Percentiles rank a stretch among this genome's conserved stretches.
Conservation (phyloP, 305 asterid species). For the Plantago coronopus region DNA sequence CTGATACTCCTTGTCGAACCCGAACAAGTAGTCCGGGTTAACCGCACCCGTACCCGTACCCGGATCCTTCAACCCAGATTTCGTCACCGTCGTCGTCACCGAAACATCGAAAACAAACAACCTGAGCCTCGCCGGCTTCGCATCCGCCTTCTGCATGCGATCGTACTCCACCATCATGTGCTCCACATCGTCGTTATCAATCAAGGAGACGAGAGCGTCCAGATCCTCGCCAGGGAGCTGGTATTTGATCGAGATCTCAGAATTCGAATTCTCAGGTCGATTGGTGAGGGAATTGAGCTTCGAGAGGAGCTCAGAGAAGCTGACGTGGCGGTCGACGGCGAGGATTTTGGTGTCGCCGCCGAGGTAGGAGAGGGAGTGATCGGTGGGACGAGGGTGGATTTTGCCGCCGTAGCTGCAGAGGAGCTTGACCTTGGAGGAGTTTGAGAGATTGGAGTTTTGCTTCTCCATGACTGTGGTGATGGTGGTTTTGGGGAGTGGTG, state of each 20-base stretch:
- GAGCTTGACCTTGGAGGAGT: slow-evolving; percentile 43
- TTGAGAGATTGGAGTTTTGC: slow-evolving; percentile 14
- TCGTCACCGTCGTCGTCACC: slow-evolving; percentile 1
- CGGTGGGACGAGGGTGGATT: slow-evolving; percentile 47
- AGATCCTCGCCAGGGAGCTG: slow-evolving; percentile 77
- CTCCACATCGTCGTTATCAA: slow-evolving; percentile 80
- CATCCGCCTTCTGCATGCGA: slow-evolving; percentile 46
- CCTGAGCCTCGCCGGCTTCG: slow-evolving; percentile 48
- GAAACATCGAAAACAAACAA: slow-evolving; percentile 46
- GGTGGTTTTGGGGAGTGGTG: too few species aligned
- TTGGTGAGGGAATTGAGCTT: slow-evolving; percentile 40
- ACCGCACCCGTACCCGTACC: slow-evolving; percentile 34
- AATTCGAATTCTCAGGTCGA: slow-evolving; percentile 4
- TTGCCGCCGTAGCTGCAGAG: slow-evolving; percentile 81
- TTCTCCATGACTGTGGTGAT: slow-evolving; percentile 25
- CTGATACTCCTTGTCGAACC: slow-evolving; percentile 67
- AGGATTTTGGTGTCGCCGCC: slow-evolving; percentile 86
- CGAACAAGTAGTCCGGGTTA: slow-evolving; percentile 86
- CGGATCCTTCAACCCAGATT: slow-evolving; percentile 19
- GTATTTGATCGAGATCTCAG: slow-evolving; percentile 49
- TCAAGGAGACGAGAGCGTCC: slow-evolving; percentile 58
- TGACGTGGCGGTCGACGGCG: slow-evolving; percentile 54
- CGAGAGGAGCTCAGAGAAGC: slow-evolving; percentile 40
- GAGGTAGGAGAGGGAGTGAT: slow-evolving; percentile 53
- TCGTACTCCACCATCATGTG: slow-evolving; percentile 85